Evolutionary conservation across 306 rosid genomes (phyloP).

Genomic region (Pyrus pyrifolia): DNA sequence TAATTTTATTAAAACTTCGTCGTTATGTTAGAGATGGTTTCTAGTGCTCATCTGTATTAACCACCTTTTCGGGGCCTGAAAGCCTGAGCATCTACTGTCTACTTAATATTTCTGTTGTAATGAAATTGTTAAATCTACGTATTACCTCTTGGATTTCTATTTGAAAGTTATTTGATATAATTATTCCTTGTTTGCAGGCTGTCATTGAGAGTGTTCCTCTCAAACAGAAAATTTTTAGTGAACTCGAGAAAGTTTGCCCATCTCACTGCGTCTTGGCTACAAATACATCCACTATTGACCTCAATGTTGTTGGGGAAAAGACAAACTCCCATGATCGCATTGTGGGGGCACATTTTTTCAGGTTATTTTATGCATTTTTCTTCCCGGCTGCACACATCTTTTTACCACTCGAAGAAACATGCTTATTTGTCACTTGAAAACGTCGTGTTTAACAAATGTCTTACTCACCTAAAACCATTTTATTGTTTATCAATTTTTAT

Average conservation of each 20-base stretch:
- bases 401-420: background rate
- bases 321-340: slow-evolving; percentile 69
- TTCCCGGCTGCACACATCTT: background rate
- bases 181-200: slow-evolving; percentile 57
- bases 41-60: background rate
- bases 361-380: slow-evolving; percentile 41
- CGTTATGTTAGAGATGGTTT: background rate
- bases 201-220: slow-evolving; percentile 76
- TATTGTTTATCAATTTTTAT: background rate
- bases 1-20: background rate
- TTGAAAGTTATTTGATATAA: slow-evolving; percentile 10
- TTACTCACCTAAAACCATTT: background rate
- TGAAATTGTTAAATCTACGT: slow-evolving; percentile 1
- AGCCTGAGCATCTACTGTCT: background rate
- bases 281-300: slow-evolving; percentile 90
- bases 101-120: background rate
- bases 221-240: slow-evolving; percentile 79
- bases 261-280: slow-evolving; percentile 80
- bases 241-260: slow-evolving; percentile 81
- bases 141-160: background rate
- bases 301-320: slow-evolving; percentile 65
- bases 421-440: background rate
- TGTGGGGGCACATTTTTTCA: slow-evolving; percentile 95
- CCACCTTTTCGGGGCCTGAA: background rate
- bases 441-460: background rate